Evolutionary conservation across 768 basidiomycete genomes (phyloP), one percentile per base, ranked within the genome.

Genomic region (Tephrocybe sp.): DNA sequence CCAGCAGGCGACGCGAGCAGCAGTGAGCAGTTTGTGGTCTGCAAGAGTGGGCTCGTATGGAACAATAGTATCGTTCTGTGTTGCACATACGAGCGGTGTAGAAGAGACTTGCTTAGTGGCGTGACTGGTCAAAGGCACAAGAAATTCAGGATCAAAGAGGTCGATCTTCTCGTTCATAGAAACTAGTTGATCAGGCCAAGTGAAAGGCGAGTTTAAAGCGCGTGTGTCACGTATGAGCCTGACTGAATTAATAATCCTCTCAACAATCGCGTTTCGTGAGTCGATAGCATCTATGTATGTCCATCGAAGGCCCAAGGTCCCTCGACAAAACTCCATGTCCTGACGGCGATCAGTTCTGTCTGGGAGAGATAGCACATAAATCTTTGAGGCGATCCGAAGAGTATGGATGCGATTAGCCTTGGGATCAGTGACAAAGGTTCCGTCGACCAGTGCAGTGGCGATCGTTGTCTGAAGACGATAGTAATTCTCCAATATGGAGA

Each of bases 1-100:
- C 86, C 85, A 90, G 65, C 86, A 89, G 10, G 86, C 85, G 34
- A 88, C 65, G 45, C 85, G 80, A 20, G 77, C 75, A 23, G 73
- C 69, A 1, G 84, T 83, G 43, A 90, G 78, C 25, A 81, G 54
- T 62, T 73, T 70, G 63, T 81, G 72, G 20, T 72, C 67, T 2
- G 77, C 77, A 6, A 80, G 62, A 0, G 55, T 55, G 12, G 69
- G 57, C 32, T 55, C 60, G 54, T 73, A 78, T 7, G 66, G 57
- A 0, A 65, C 53, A 15, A 77, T 59, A 14, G 64, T 62, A 54
- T 71, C 65, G 57, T 83, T 70, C 37, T 45, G 44, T 15, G 59
- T 49, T 34, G 58, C 53, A 46, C 63, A 57, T 9, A 48, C 50
- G 45, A 63, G 20, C 53, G 59, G 53, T 37, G 36, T 30, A 53